Conservation (phyloP, 805 yeast species). For the Priceomyces melissophilus region DNA sequence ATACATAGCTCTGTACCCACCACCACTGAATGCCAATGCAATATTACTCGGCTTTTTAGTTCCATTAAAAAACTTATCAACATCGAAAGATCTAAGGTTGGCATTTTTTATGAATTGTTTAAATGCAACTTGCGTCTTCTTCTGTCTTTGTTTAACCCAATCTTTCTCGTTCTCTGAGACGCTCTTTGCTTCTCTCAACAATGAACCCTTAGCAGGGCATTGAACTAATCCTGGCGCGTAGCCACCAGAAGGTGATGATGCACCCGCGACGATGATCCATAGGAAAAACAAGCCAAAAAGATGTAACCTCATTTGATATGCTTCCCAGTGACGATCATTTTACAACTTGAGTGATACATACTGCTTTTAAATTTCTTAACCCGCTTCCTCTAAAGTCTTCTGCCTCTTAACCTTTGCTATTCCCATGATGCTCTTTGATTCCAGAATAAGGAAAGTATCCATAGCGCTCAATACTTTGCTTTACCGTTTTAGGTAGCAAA, state of each 20-base stretch:
- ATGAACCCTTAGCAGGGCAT: conserved; percentile 21
- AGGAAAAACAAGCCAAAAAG: neutral
- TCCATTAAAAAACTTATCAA: conserved; percentile 16
- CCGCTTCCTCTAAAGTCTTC: too few relatives aligned
- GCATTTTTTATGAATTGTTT: conserved; percentile 18
- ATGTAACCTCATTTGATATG: neutral
- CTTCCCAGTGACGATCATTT: neutral
- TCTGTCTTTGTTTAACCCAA: conserved; percentile 23
- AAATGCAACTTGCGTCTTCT: conserved; percentile 22
- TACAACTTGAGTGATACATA: too few relatives aligned
- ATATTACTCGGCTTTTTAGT: conserved; percentile 15
- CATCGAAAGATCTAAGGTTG: conserved; percentile 20
- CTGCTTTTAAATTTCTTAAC: too few relatives aligned
- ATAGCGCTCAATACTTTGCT: too few relatives aligned
- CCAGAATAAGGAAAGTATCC: too few relatives aligned
- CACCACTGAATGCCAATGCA: conserved; percentile 39
- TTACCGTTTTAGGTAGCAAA: too few relatives aligned
- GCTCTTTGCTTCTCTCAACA: conserved; percentile 23
- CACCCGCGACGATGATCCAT: conserved; percentile 2
- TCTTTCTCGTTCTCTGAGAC: conserved; percentile 21
- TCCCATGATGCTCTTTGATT: too few relatives aligned
- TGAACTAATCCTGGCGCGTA: conserved; percentile 29
- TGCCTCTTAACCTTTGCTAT: too few relatives aligned
- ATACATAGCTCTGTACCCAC: conserved; percentile 49
- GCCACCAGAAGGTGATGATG: conserved; percentile 19